Percentiles rank a stretch among this genome's conserved stretches.
Evolutionary conservation across 2,329 filamentous ascomycete genomes (phyloP).

Genomic region (Xylariaceae sp.): DNA sequence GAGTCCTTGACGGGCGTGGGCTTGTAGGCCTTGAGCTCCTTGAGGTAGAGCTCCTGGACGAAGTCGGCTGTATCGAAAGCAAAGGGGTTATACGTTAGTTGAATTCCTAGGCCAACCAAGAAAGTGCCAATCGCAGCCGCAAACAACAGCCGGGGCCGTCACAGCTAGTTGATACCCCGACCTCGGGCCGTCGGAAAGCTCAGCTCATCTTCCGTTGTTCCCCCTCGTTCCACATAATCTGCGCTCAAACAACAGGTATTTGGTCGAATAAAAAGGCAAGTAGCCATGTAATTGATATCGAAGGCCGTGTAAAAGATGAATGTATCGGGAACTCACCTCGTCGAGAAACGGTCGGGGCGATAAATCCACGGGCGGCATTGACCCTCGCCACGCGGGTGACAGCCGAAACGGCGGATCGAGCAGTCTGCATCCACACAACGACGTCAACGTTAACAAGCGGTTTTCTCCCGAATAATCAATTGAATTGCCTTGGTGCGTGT

Average conservation of each 20-base stretch:
- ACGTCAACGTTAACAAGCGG: neutral
- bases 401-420: slow-evolving; percentile 45
- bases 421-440: slow-evolving; percentile 37
- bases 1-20: slow-evolving; percentile 72
- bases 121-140: too few species aligned
- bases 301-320: slow-evolving; percentile 20
- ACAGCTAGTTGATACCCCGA: too few species aligned
- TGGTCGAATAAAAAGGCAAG: too few species aligned
- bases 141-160: too few species aligned
- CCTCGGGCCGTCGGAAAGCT: neutral
- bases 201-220: neutral
- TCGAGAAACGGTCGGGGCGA: slow-evolving; percentile 55
- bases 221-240: slow-evolving; percentile 1
- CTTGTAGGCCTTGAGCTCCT: slow-evolving; percentile 96
- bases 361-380: slow-evolving; percentile 49
- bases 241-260: neutral
- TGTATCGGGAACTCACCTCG: slow-evolving; percentile 46
- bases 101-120: too few species aligned
- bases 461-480: too few species aligned
- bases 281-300: too few species aligned
- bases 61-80: slow-evolving; percentile 94
- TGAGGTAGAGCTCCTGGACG: slow-evolving; percentile 95
- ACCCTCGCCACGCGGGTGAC: slow-evolving; percentile 45
- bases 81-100: slow-evolving; percentile 9
- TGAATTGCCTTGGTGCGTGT: too few species aligned